These are phyloP conservation scores for Clitocybe nebularis DNA, from an alignment of 1,284 basidiomycete species.

Conservation along the genomic window DNA sequence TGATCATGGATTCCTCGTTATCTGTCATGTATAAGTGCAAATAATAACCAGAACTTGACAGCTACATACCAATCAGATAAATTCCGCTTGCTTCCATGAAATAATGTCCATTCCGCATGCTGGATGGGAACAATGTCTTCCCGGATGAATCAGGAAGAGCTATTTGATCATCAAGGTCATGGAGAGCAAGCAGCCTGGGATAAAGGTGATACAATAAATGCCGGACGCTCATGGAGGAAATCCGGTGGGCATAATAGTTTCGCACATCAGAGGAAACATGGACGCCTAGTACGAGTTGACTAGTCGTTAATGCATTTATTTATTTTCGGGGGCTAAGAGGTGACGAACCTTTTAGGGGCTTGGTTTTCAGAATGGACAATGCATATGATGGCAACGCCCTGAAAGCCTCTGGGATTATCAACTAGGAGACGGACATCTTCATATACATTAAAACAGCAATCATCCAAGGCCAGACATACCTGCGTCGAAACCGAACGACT, in stretches of 20 bases:
- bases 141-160: slow-evolving; percentile 68
- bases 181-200: slow-evolving; percentile 86
- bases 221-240: slow-evolving; percentile 70
- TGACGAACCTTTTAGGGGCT: slow-evolving; percentile 80
- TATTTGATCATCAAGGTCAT: slow-evolving; percentile 74
- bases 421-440: slow-evolving; percentile 36
- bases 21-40: slow-evolving; percentile 45
- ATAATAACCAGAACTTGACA: neutral
- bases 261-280: slow-evolving; percentile 93
- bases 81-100: slow-evolving; percentile 91
- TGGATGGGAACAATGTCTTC: slow-evolving; percentile 66
- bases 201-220: slow-evolving; percentile 81
- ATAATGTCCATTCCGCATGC: slow-evolving; percentile 82
- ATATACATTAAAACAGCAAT: neutral
- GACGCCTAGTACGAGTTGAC: slow-evolving; percentile 45
- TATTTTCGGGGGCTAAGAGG: slow-evolving; percentile 1
- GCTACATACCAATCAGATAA: slow-evolving; percentile 78
- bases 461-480: slow-evolving; percentile 49
- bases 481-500: slow-evolving; percentile 79
- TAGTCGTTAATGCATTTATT: slow-evolving; percentile 3
- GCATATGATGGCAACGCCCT: slow-evolving; percentile 85
- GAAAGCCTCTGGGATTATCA: slow-evolving; percentile 94
- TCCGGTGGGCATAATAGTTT: slow-evolving; percentile 78
- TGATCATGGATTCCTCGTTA: slow-evolving; percentile 86
- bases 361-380: slow-evolving; percentile 85